phyloP scores from a whole-genome alignment of 495 filamentous ascomycete genomes.

The Penicillium diatomitis region DNA sequence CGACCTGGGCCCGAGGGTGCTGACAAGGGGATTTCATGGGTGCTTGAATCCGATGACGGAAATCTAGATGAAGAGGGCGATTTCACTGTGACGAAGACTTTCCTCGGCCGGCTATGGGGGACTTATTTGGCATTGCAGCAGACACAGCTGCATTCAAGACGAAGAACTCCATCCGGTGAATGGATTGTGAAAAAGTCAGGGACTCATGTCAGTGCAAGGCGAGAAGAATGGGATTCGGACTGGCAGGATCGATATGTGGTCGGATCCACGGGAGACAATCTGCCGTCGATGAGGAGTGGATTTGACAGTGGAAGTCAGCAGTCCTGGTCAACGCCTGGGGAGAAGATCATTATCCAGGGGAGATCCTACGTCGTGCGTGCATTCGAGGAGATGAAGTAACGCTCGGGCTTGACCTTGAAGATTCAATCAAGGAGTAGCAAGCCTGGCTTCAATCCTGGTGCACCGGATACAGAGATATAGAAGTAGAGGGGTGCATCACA shows the following conservation, averaged over 20 bases:
- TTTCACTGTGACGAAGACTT: constrained; percentile 22
- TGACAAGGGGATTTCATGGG: constrained; percentile 23
- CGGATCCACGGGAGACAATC: constrained; percentile 6
- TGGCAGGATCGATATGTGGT: constrained; percentile 25
- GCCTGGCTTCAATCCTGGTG: no score
- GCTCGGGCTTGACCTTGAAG: background rate
- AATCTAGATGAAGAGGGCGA: constrained; percentile 12
- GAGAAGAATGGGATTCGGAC: constrained; percentile 26
- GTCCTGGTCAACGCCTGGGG: constrained; percentile 11
- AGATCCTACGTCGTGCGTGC: constrained; percentile 26
- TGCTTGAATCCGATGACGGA: constrained; percentile 24
- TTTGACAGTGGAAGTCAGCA: constrained; percentile 13
- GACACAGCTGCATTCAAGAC: constrained; percentile 12
- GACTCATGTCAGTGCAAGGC: constrained; percentile 24
- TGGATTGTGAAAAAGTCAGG: constrained; percentile 19
- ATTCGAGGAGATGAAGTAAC: constrained; percentile 18
- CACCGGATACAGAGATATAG: no score
- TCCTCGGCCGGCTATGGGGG: constrained; percentile 29
- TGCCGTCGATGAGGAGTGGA: constrained; percentile 20
- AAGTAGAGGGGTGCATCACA: no score
- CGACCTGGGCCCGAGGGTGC: constrained; percentile 14
- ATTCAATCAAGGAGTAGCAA: no score
- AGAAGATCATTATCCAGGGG: constrained; percentile 19
- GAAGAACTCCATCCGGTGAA: constrained; percentile 7
- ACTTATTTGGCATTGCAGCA: constrained; percentile 31